Conservation (phyloP, 768 basidiomycete species). For the Serendipita sp. region DNA sequence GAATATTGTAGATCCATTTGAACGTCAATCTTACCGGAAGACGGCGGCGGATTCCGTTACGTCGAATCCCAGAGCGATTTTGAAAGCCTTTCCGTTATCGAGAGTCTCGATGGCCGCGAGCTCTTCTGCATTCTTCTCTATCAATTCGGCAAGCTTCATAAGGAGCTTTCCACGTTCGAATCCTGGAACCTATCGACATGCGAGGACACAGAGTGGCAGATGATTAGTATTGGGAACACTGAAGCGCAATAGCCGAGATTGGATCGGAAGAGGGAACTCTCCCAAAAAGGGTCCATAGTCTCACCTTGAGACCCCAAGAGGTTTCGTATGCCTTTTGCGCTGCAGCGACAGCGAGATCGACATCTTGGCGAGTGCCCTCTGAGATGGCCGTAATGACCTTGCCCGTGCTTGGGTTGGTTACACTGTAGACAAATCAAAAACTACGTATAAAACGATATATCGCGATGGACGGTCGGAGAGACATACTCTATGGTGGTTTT, state of each 20-base stretch:
- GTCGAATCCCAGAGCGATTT: slow-evolving; percentile 46
- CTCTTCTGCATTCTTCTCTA: slow-evolving; percentile 66
- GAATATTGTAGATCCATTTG: slow-evolving; percentile 9
- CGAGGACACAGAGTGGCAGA: too few relatives aligned
- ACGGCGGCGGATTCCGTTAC: slow-evolving; percentile 64
- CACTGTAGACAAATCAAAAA: slow-evolving; percentile 12
- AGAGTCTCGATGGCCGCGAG: slow-evolving; percentile 72
- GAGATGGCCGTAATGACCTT: slow-evolving; percentile 17
- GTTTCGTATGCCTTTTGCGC: slow-evolving; percentile 71
- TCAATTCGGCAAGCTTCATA: slow-evolving; percentile 76
- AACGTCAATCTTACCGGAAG: slow-evolving; percentile 25
- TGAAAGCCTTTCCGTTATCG: slow-evolving; percentile 86
- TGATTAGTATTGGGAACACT: not conserved
- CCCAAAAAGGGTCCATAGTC: not conserved
- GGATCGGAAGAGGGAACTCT: slow-evolving; percentile 13
- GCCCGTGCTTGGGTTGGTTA: slow-evolving; percentile 22
- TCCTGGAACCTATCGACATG: slow-evolving; percentile 35
- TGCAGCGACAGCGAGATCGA: slow-evolving; percentile 68
- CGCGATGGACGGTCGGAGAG: not conserved
- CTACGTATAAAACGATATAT: not conserved
- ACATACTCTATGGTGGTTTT: slow-evolving; percentile 41
- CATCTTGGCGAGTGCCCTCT: slow-evolving; percentile 35
- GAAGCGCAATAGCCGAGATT: not conserved
- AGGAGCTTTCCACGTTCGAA: slow-evolving; percentile 65
- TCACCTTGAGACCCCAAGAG: slow-evolving; percentile 66